phyloP scores from a whole-genome alignment of 1,139 yeast species.

The Taphrina wiesneri region DNA sequence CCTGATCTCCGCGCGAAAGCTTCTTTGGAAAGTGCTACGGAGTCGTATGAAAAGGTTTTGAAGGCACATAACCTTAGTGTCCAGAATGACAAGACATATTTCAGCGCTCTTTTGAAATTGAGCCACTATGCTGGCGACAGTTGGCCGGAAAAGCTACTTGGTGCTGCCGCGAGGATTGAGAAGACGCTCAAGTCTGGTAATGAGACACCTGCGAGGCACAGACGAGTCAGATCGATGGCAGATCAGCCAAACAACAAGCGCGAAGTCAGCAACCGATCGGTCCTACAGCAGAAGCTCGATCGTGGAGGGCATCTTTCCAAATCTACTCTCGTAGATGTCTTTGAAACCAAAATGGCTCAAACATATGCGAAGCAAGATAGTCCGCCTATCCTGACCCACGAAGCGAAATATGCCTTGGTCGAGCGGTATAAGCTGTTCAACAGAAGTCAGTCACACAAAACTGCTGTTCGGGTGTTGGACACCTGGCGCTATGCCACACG shows the following conservation, averaged over 20 bases:
- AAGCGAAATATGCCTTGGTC: conserved; percentile 12
- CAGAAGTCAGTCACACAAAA: not conserved
- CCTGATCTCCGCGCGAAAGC: conserved; percentile 3
- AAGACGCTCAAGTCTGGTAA: not conserved
- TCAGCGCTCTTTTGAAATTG: conserved; percentile 18
- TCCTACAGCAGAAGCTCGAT: conserved; percentile 15
- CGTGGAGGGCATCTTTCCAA: not conserved
- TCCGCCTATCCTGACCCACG: not conserved
- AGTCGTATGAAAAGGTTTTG: not conserved
- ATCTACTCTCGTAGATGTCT: not conserved
- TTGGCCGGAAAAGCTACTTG: conserved; percentile 14
- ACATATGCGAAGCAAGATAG: not conserved
- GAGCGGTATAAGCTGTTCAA: not conserved
- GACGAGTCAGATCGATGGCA: not conserved
- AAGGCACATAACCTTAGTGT: not conserved
- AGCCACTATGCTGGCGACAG: conserved; percentile 1
- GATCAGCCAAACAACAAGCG: not conserved
- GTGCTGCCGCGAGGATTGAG: conserved; percentile 11
- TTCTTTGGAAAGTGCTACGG: conserved; percentile 7
- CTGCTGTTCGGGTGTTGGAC: not conserved
- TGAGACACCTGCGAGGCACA: not conserved
- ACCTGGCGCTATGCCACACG: not conserved
- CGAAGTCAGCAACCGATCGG: not conserved
- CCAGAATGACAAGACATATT: conserved; percentile 4
- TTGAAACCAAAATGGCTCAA: not conserved